phyloP scores from a whole-genome alignment of 148 eudicot species.

The Amaranthus hypochondriacus region DNA sequence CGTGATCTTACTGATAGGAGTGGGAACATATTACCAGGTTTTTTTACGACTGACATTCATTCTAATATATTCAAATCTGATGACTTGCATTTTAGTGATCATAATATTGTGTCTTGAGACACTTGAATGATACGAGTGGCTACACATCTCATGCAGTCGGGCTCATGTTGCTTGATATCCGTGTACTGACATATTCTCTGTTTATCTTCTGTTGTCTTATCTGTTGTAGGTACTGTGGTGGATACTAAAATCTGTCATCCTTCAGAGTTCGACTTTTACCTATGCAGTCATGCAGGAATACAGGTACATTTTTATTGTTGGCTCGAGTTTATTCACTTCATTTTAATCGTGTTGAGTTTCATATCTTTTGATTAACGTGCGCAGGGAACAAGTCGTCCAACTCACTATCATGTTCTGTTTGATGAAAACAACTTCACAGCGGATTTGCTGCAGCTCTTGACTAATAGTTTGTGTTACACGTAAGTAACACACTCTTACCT shows the following conservation, averaged over 20 bases:
- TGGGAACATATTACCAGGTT: slow-evolving; percentile 90
- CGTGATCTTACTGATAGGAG: slow-evolving; percentile 53
- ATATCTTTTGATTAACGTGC: neutral
- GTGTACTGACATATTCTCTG: neutral
- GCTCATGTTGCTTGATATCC: neutral
- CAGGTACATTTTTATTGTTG: slow-evolving; percentile 39
- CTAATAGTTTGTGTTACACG: slow-evolving; percentile 79
- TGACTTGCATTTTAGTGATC: no score
- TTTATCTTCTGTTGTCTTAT: neutral
- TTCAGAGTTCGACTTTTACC: slow-evolving; percentile 52
- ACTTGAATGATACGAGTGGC: no score
- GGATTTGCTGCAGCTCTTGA: slow-evolving; percentile 53
- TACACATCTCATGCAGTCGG: no score
- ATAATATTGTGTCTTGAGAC: no score
- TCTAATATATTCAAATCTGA: neutral
- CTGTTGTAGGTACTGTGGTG: slow-evolving; percentile 53
- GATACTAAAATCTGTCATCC: slow-evolving; percentile 73
- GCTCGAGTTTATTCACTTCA: no score
- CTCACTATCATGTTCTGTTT: slow-evolving; percentile 73
- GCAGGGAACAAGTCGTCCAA: slow-evolving; percentile 88
- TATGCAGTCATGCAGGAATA: slow-evolving; percentile 86
- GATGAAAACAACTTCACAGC: slow-evolving; percentile 75
- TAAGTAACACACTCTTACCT: slow-evolving; percentile 12
- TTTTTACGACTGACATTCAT: neutral
- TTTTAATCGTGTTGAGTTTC: neutral